A percentile compares a stretch with the other conserved stretches of the same genome.
phyloP scores from a whole-genome alignment of 176 grass and related monocot species.

The Musa itinerans region DNA sequence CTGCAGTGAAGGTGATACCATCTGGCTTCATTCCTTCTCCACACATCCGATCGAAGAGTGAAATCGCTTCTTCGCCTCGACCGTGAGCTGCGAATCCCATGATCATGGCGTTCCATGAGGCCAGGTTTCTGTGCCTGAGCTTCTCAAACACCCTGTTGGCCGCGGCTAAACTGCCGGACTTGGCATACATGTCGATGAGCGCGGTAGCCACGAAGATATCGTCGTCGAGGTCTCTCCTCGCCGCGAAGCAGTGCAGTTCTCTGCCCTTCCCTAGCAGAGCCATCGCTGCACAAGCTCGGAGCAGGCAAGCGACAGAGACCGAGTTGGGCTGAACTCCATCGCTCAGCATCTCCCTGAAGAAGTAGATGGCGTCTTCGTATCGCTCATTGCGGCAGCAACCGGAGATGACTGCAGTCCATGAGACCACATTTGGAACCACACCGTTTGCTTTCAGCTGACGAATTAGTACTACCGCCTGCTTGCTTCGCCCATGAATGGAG shows the following conservation, averaged over 20 bases:
- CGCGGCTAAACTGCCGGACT: constrained; percentile 43
- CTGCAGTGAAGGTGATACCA: constrained; percentile 64
- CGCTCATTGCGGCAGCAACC: constrained; percentile 56
- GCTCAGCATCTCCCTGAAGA: constrained; percentile 60
- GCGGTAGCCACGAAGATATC: constrained; percentile 49
- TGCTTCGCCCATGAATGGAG: constrained; percentile 41
- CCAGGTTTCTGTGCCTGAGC: constrained; percentile 52
- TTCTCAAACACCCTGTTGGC: constrained; percentile 33
- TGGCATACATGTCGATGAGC: constrained; percentile 64
- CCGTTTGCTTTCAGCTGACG: constrained; percentile 53
- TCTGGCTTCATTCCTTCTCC: constrained; percentile 42
- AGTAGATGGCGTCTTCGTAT: constrained; percentile 43
- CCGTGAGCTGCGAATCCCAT: constrained; percentile 55
- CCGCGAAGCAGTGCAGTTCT: constrained; percentile 53
- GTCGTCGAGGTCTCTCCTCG: constrained; percentile 33
- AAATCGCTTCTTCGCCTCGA: constrained; percentile 33
- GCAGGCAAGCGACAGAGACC: constrained; percentile 41
- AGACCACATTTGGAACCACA: constrained; percentile 46
- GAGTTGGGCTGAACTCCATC: constrained; percentile 44
- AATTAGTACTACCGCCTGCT: constrained; percentile 51
- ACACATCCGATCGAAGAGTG: constrained; percentile 55
- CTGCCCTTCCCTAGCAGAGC: constrained; percentile 58
- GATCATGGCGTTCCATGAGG: constrained; percentile 70
- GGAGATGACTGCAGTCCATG: constrained; percentile 66
- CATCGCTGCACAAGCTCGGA: constrained; percentile 51